Evolutionary conservation across 2,329 filamentous ascomycete genomes (phyloP).

Genomic region (Blastomyces emzantsi): DNA sequence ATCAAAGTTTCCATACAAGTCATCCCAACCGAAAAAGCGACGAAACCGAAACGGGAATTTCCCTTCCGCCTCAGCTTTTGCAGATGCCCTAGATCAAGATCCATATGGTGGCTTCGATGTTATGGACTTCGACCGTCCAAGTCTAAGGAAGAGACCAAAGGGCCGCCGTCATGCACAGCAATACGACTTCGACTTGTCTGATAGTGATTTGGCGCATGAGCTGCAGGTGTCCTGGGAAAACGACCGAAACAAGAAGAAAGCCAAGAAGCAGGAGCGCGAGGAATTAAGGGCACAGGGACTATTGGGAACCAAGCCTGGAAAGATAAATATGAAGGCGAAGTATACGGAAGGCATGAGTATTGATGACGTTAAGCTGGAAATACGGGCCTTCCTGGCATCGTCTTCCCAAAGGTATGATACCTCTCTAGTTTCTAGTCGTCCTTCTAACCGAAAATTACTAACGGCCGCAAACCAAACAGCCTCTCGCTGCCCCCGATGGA

Average conservation of each 20-base stretch:
- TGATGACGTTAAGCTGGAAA: constrained; percentile 61
- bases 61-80: constrained; percentile 48
- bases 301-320: constrained; percentile 48
- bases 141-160: constrained; percentile 56
- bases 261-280: constrained; percentile 61
- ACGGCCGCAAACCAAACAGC: constrained; percentile 34
- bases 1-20: neutral
- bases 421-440: neutral
- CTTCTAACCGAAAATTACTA: neutral
- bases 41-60: constrained; percentile 33
- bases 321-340: constrained; percentile 57
- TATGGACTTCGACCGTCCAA: constrained; percentile 71
- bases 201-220: constrained; percentile 56
- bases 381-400: constrained; percentile 60
- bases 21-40: constrained; percentile 12
- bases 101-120: constrained; percentile 67
- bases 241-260: constrained; percentile 62
- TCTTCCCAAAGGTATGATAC: constrained; percentile 51
- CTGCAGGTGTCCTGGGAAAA: constrained; percentile 55
- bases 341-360: constrained; percentile 65
- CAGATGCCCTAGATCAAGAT: constrained; percentile 50
- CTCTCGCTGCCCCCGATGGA: constrained; percentile 77
- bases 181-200: constrained; percentile 49
- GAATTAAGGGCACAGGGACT: constrained; percentile 57
- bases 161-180: constrained; percentile 44